These are phyloP conservation scores for Moniliella sp. DNA, from an alignment of 1,284 basidiomycete species.

Conservation along the genomic window DNA sequence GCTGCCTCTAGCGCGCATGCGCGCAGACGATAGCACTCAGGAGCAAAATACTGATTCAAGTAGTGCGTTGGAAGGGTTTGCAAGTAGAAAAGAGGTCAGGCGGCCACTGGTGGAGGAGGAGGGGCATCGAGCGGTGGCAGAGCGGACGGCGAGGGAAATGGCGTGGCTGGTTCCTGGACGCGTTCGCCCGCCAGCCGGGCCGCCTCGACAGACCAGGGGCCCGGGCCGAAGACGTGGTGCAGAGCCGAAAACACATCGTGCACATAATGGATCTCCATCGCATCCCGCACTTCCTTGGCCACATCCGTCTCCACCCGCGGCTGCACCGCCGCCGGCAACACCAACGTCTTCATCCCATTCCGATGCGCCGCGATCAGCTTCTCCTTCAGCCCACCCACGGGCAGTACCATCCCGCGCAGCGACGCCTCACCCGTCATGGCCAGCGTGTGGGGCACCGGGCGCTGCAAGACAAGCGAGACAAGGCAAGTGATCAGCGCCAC, in stretches of 20 bases:
- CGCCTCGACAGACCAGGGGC: slow-evolving; percentile 23
- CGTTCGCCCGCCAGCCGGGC: no score
- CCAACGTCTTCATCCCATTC: slow-evolving; percentile 22
- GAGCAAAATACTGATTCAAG: no score
- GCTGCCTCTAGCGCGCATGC: no score
- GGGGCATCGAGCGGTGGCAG: no score
- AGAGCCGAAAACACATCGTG: slow-evolving; percentile 28
- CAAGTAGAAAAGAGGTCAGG: no score
- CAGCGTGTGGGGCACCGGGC: slow-evolving; percentile 18
- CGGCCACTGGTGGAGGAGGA: no score
- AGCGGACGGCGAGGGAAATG: no score
- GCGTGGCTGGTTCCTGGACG: no score
- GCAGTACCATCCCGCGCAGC: slow-evolving; percentile 28
- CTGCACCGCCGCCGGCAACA: slow-evolving; percentile 27
- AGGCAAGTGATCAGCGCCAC: slow-evolving; percentile 77
- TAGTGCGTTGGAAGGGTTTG: no score
- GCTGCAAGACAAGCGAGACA: slow-evolving; percentile 51
- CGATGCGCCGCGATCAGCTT: slow-evolving; percentile 31
- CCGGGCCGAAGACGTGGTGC: slow-evolving; percentile 27
- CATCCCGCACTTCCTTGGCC: slow-evolving; percentile 23
- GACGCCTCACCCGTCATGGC: slow-evolving; percentile 33
- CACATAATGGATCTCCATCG: slow-evolving; percentile 30
- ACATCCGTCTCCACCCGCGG: slow-evolving; percentile 32
- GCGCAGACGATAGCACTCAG: no score
- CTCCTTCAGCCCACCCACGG: slow-evolving; percentile 31